Conservation (phyloP, 208 protist genomes). For the Trypanosoma lewisi region DNA sequence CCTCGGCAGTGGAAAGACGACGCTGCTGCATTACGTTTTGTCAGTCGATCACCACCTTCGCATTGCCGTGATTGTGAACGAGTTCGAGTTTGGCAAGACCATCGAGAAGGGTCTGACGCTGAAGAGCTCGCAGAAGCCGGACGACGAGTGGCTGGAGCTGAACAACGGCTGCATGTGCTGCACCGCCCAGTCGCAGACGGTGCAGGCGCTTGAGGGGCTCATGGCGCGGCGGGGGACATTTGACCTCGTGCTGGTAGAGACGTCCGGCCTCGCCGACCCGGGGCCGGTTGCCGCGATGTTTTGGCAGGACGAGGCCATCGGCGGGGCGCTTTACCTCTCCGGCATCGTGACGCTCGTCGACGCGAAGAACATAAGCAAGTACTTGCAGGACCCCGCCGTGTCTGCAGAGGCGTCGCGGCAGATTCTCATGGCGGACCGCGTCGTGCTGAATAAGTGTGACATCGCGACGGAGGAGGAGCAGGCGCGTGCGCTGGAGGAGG, state of each 20-base stretch:
- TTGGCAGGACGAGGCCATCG: constrained; percentile 92
- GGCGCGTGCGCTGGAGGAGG: constrained; percentile 30
- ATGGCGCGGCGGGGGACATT: constrained; percentile 85
- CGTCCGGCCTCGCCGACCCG: constrained; percentile 91
- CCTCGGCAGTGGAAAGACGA: constrained; percentile 93
- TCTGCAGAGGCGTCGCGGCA: constrained; percentile 79
- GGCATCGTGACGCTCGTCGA: constrained; percentile 90
- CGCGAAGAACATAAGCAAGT: constrained; percentile 79
- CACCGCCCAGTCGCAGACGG: constrained; percentile 87
- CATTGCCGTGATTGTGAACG: constrained; percentile 95
- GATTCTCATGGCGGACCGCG: constrained; percentile 91
- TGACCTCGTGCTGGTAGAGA: constrained; percentile 91
- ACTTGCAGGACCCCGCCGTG: constrained; percentile 68
- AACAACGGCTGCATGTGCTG: constrained; percentile 96
- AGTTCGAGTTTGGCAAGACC: constrained; percentile 90
- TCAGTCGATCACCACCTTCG: constrained; percentile 78
- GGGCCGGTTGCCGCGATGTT: constrained; percentile 92
- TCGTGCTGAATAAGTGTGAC: constrained; percentile 96
- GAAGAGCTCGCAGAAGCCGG: constrained; percentile 88
- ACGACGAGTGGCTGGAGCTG: constrained; percentile 95
- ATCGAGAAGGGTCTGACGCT: constrained; percentile 91
- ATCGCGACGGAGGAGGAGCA: constrained; percentile 64
- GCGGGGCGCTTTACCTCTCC: constrained; percentile 77
- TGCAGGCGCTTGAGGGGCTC: constrained; percentile 81
- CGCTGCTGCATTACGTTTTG: constrained; percentile 92